Evolutionary conservation across 805 yeast genomes (phyloP).

Genomic region (Metschnikowia picachoensis): DNA sequence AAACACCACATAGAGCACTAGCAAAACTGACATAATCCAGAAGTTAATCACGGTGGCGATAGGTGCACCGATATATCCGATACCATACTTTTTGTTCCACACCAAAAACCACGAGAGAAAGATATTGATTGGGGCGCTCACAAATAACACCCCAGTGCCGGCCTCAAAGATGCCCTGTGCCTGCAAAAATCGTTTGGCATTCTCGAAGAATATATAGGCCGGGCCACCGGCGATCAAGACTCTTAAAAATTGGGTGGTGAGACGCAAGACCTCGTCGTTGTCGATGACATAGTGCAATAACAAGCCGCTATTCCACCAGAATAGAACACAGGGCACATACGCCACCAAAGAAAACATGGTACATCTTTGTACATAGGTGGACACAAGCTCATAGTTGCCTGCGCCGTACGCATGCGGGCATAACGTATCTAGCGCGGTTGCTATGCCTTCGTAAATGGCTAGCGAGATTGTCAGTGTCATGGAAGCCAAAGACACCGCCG

Average conservation of each 20-base stretch:
- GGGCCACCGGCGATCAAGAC: constrained; percentile 39
- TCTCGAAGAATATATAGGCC: constrained; percentile 41
- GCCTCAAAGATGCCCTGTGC: constrained; percentile 48
- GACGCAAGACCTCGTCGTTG: constrained; percentile 28
- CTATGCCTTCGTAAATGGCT: constrained; percentile 45
- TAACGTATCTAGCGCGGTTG: constrained; percentile 42
- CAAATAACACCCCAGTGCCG: constrained; percentile 39
- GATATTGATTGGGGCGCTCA: constrained; percentile 41
- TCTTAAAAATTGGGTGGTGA: constrained; percentile 35
- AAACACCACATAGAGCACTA: constrained; percentile 32
- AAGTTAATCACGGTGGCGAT: constrained; percentile 40
- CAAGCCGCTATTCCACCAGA: constrained; percentile 37
- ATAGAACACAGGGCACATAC: constrained; percentile 36
- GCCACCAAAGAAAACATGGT: constrained; percentile 29
- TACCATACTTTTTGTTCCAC: constrained; percentile 38
- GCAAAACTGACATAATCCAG: constrained; percentile 37
- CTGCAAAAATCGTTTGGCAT: constrained; percentile 39
- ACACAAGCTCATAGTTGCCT: constrained; percentile 35
- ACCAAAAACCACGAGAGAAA: constrained; percentile 39
- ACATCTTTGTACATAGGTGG: constrained; percentile 38
- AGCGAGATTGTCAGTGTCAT: constrained; percentile 44
- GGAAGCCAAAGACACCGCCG: constrained; percentile 43
- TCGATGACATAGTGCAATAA: constrained; percentile 31
- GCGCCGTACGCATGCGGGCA: constrained; percentile 48
- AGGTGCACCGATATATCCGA: constrained; percentile 44